Percentiles rank a stretch among this genome's conserved stretches.
Evolutionary conservation across 768 basidiomycete species (phyloP).

Genomic region (Sarcodon sp.): DNA sequence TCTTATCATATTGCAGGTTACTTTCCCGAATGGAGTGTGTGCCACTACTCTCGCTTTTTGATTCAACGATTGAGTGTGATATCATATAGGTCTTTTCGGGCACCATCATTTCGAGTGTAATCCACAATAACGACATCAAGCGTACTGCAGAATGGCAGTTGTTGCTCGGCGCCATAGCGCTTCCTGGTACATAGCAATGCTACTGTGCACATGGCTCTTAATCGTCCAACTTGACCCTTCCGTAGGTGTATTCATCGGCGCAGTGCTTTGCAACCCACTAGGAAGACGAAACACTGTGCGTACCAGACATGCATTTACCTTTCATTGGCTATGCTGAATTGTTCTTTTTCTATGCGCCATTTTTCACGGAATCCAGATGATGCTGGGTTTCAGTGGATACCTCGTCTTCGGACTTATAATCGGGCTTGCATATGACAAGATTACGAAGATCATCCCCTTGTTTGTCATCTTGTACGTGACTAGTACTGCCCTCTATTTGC

Average conservation of each 20-base stretch:
- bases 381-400: conserved; percentile 57
- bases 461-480: conserved; percentile 53
- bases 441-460: conserved; percentile 46
- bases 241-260: conserved; percentile 26
- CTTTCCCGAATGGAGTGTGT: conserved; percentile 50
- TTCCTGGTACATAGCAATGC: conserved; percentile 35
- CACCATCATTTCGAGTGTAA: conserved; percentile 55
- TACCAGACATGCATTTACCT: background rate
- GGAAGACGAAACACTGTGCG: conserved; percentile 47
- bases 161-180: conserved; percentile 44
- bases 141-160: conserved; percentile 58
- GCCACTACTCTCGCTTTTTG: no score
- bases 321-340: conserved; percentile 2
- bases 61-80: no score
- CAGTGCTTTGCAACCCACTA: conserved; percentile 33
- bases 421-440: conserved; percentile 46
- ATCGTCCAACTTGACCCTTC: conserved; percentile 16
- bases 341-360: background rate
- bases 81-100: conserved; percentile 33
- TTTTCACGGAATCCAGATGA: conserved; percentile 29
- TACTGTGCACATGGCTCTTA: background rate
- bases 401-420: conserved; percentile 51
- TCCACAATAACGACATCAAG: conserved; percentile 40
- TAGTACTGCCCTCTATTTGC: background rate
- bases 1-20: conserved; percentile 27